phyloP scores from a whole-genome alignment of 345 rosid species.

The thale cress (Arabidopsis thaliana) region DNA sequence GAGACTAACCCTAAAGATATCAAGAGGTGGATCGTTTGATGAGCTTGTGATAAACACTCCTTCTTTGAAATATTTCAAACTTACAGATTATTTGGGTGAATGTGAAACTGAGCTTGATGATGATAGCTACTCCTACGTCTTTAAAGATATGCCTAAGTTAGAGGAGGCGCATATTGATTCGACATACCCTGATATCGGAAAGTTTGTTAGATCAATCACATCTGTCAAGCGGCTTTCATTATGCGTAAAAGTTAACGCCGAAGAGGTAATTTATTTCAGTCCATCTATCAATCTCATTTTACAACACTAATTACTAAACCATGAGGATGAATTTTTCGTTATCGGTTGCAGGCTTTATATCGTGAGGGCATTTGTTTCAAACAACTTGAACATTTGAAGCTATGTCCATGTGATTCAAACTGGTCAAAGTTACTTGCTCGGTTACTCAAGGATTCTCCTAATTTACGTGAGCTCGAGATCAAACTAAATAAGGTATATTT shows the following conservation, averaged over 20 bases:
- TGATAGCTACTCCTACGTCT: background rate
- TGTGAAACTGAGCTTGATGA: background rate
- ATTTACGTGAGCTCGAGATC: too few species aligned
- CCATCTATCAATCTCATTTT: background rate
- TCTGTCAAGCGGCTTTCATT: conserved; percentile 11
- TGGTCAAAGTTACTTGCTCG: too few species aligned
- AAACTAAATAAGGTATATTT: too few species aligned
- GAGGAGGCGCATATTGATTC: background rate
- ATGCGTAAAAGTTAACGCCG: background rate
- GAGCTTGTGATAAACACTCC: background rate
- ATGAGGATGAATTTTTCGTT: too few species aligned
- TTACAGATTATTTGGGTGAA: background rate
- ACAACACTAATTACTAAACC: too few species aligned
- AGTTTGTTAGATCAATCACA: background rate
- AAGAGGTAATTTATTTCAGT: conserved; percentile 5
- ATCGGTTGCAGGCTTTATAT: too few species aligned
- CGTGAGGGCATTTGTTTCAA: too few species aligned
- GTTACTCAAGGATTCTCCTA: too few species aligned
- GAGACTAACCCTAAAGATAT: background rate
- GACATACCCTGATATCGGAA: too few species aligned
- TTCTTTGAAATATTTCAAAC: conserved; percentile 5
- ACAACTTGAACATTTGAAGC: too few species aligned
- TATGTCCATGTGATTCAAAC: too few species aligned
- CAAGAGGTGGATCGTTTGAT: background rate
- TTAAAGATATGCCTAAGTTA: background rate